Percentiles rank a stretch among this genome's conserved stretches.
Conservation (phyloP, 306 rosid genomes). For the Cucurbita pepo region DNA sequence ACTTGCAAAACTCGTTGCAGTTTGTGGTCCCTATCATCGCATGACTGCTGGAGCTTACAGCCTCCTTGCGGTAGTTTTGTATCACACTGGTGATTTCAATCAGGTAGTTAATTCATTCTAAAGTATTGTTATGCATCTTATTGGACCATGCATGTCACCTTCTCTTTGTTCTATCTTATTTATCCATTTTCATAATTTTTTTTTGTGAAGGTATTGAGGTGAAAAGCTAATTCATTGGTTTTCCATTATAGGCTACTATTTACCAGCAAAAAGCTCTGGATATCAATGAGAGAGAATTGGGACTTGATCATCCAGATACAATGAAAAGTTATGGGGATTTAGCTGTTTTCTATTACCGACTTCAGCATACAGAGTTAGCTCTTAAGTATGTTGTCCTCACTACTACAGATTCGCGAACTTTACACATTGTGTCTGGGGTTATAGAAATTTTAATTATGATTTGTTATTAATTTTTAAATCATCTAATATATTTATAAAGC, state of each 20-base stretch:
- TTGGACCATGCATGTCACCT: neutral
- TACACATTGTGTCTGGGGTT: neutral
- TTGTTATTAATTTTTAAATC: neutral
- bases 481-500: neutral
- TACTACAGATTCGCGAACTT: neutral
- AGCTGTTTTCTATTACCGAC: constrained; percentile 97
- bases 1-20: constrained; percentile 88
- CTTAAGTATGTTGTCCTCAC: constrained; percentile 56
- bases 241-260: constrained; percentile 68
- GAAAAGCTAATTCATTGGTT: constrained; percentile 7
- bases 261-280: constrained; percentile 97
- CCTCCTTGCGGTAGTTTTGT: constrained; percentile 94
- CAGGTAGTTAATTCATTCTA: constrained; percentile 40
- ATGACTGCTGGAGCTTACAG: constrained; percentile 99
- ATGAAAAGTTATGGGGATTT: constrained; percentile 99
- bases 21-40: constrained; percentile 96
- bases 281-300: constrained; percentile 94
- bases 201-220: constrained; percentile 4
- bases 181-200: neutral
- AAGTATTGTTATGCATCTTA: constrained; percentile 13
- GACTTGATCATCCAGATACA: constrained; percentile 98
- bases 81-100: constrained; percentile 99
- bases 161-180: neutral
- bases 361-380: constrained; percentile 96
- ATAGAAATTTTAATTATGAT: neutral